Percentiles rank a stretch among this genome's conserved stretches.
Evolutionary conservation across 1,139 yeast species (phyloP).

Genomic region (Suhomyces maxii): DNA sequence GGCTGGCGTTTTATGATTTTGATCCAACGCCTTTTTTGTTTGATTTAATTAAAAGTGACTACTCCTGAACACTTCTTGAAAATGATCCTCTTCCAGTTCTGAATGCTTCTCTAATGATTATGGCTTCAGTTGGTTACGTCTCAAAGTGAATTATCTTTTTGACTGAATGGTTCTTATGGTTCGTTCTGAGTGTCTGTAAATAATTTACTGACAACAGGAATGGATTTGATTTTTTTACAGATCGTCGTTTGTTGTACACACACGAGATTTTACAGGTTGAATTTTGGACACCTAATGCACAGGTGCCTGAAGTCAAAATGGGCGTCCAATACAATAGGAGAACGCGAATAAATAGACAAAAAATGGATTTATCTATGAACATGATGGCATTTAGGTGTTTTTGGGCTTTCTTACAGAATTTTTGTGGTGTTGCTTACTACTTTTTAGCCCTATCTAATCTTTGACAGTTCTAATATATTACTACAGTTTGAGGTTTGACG

Average conservation of each 20-base stretch:
- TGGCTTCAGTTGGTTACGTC: neutral
- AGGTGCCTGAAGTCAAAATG: neutral
- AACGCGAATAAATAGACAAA: neutral
- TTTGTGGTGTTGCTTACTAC: too few relatives aligned
- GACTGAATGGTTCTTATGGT: neutral
- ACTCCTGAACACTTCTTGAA: neutral
- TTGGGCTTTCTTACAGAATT: too few relatives aligned
- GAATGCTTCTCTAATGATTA: constrained; percentile 1
- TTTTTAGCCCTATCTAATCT: too few relatives aligned
- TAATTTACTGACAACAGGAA: constrained; percentile 8
- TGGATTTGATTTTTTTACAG: constrained; percentile 11
- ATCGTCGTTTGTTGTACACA: constrained; percentile 11
- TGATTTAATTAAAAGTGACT: neutral
- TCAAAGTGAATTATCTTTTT: neutral
- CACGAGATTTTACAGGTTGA: constrained; percentile 10
- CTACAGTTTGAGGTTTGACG: constrained; percentile 1
- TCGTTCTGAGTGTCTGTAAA: constrained; percentile 6
- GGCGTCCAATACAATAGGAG: neutral
- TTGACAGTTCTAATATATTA: too few relatives aligned
- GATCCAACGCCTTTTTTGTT: neutral
- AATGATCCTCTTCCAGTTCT: neutral
- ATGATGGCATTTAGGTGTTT: too few relatives aligned
- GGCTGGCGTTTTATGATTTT: too few relatives aligned
- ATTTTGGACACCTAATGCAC: constrained; percentile 8
- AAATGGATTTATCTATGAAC: too few relatives aligned